phyloP scores from a whole-genome alignment of 2,329 filamentous ascomycete species.

The Fusarium albosuccineum region DNA sequence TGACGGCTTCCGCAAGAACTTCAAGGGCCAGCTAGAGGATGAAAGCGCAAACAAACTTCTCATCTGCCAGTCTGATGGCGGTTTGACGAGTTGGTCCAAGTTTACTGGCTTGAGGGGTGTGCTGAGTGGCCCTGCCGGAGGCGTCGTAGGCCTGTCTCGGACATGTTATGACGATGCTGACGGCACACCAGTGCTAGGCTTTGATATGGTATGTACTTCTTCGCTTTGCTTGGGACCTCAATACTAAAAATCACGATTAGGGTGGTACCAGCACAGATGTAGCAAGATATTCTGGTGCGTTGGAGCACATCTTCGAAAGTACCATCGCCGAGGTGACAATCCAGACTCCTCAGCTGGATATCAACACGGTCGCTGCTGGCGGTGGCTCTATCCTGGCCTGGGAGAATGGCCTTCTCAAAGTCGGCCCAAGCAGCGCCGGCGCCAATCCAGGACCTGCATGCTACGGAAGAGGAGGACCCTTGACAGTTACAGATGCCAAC shows the following conservation, averaged over 20 bases:
- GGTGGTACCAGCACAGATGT: conserved; percentile 80
- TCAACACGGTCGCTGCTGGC: conserved; percentile 75
- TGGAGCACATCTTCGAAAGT: conserved; percentile 80
- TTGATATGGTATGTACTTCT: conserved; percentile 40
- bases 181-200: conserved; percentile 44
- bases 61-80: conserved; percentile 47
- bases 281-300: conserved; percentile 74
- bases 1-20: conserved; percentile 48
- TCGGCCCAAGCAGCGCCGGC: conserved; percentile 78
- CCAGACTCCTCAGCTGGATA: conserved; percentile 78
- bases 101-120: conserved; percentile 46
- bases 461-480: conserved; percentile 76
- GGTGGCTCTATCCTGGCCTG: conserved; percentile 70
- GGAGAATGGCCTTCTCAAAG: conserved; percentile 77
- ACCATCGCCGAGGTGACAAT: conserved; percentile 79
- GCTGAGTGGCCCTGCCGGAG: conserved; percentile 47
- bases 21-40: conserved; percentile 43
- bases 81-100: conserved; percentile 45
- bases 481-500: conserved; percentile 81
- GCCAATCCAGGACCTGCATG: conserved; percentile 80
- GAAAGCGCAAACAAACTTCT: conserved; percentile 49
- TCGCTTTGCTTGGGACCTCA: neutral
- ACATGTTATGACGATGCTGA: conserved; percentile 45
- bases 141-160: conserved; percentile 44
- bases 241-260: conserved; percentile 3